Percentiles rank a stretch among this genome's conserved stretches.
Evolutionary conservation across 352 stramenopile genomes (phyloP).

Genomic region (Globisporangium orthogonon): DNA sequence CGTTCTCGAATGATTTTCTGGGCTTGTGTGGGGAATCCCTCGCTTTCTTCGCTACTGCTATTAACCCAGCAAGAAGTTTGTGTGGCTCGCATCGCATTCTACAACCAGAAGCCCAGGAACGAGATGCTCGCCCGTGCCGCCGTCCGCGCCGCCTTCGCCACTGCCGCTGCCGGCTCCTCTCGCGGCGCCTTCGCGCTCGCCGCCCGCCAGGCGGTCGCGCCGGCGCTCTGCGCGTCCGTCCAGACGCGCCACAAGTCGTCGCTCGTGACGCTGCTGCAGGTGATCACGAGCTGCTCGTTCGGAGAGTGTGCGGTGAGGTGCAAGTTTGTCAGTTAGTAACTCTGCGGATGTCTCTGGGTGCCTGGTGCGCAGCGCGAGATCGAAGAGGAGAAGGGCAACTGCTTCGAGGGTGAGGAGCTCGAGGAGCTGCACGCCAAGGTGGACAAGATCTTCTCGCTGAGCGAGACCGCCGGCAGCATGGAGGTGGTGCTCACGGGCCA

Average conservation of each 20-base stretch:
- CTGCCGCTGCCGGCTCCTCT: conserved; percentile 18
- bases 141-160: conserved; percentile 9
- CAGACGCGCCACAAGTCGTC: conserved; percentile 54
- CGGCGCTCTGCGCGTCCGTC: conserved; percentile 20
- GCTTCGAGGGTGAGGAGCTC: conserved; percentile 67
- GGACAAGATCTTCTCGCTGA: conserved; percentile 54
- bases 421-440: conserved; percentile 64
- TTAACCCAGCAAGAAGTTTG: not conserved
- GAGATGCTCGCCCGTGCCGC: conserved; percentile 41
- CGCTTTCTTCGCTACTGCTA: not conserved
- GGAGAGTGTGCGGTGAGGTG: not conserved
- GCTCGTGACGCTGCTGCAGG: conserved; percentile 35
- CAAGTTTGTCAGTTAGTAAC: not conserved
- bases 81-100: not conserved
- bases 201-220: conserved; percentile 10
- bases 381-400: conserved; percentile 81
- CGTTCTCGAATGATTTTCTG: too few relatives aligned
- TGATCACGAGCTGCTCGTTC: not conserved
- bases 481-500: conserved; percentile 53
- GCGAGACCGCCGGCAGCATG: conserved; percentile 58
- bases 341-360: not conserved
- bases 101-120: not conserved
- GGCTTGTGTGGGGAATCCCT: not conserved
- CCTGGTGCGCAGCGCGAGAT: conserved; percentile 44
- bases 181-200: conserved; percentile 8